Percentiles rank a stretch among this genome's conserved stretches.
Conservation (phyloP, 2,329 filamentous ascomycete genomes). For the Mollisia scopiformis region DNA sequence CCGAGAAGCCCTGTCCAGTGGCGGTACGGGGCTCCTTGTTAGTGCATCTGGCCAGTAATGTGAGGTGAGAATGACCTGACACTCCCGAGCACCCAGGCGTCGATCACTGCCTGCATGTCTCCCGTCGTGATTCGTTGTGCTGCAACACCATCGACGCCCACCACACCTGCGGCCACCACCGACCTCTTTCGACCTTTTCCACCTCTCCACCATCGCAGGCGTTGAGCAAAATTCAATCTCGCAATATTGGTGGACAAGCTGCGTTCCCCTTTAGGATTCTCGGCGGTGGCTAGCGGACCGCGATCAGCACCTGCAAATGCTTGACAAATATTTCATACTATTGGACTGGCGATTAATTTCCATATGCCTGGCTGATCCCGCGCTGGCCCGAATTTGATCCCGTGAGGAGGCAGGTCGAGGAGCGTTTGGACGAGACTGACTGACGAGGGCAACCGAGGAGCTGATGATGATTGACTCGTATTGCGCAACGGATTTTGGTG, state of each 20-base stretch:
- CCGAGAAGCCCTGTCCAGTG: slow-evolving; percentile 20
- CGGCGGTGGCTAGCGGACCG: neutral
- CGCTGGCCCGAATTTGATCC: slow-evolving; percentile 6
- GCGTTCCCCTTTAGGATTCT: neutral
- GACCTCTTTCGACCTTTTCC: neutral
- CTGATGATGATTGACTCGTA: slow-evolving; percentile 16
- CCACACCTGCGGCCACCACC: too few relatives aligned
- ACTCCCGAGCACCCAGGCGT: slow-evolving; percentile 29
- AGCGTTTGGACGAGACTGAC: neutral
- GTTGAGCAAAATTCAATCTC: neutral
- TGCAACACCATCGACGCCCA: slow-evolving; percentile 8
- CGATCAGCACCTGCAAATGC: slow-evolving; percentile 9
- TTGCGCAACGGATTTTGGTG: slow-evolving; percentile 13
- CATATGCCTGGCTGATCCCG: slow-evolving; percentile 4
- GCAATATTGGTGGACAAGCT: slow-evolving; percentile 23
- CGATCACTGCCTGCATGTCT: slow-evolving; percentile 25
- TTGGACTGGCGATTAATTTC: neutral
- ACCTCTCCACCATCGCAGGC: neutral
- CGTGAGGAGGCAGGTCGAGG: slow-evolving; percentile 2
- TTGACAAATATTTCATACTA: neutral
- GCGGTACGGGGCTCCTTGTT: slow-evolving; percentile 7
- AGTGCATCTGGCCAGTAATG: slow-evolving; percentile 5
- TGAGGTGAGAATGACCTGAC: slow-evolving; percentile 24
- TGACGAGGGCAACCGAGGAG: neutral
- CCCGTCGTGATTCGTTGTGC: slow-evolving; percentile 24